These are phyloP conservation scores for Aspergillus brasiliensis DNA, from an alignment of 2,329 filamentous ascomycete species.

Conservation along the genomic window DNA sequence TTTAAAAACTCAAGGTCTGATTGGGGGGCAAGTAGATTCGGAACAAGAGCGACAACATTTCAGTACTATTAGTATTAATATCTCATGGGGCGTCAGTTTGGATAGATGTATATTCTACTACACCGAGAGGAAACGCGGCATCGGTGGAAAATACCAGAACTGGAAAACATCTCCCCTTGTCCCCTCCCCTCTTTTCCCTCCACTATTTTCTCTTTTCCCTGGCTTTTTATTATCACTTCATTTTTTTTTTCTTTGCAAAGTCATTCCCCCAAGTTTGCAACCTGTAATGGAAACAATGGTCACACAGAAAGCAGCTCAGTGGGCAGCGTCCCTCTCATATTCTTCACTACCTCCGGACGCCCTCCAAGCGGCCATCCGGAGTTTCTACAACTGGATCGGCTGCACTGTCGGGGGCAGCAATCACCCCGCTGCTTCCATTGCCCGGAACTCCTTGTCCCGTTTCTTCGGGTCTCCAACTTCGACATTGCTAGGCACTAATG, in stretches of 20 bases:
- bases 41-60: no score
- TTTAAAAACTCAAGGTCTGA: no score
- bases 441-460: conserved; percentile 36
- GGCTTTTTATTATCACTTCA: no score
- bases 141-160: neutral
- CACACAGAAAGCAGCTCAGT: conserved; percentile 38
- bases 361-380: conserved; percentile 48
- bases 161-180: neutral
- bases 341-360: conserved; percentile 46
- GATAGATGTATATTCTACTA: neutral
- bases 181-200: neutral
- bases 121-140: neutral
- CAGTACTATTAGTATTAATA: neutral
- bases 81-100: neutral
- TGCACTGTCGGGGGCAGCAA: conserved; percentile 55
- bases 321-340: conserved; percentile 49
- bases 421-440: conserved; percentile 49
- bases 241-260: neutral
- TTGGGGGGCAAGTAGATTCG: no score
- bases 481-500: conserved; percentile 35
- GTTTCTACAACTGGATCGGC: conserved; percentile 58
- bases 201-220: neutral
- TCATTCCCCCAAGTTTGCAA: neutral
- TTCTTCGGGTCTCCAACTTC: conserved; percentile 44
- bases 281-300: neutral